Base-by-base conservation (phyloP, 768 basidiomycete species). In the Psilocybe sp. region DNA sequence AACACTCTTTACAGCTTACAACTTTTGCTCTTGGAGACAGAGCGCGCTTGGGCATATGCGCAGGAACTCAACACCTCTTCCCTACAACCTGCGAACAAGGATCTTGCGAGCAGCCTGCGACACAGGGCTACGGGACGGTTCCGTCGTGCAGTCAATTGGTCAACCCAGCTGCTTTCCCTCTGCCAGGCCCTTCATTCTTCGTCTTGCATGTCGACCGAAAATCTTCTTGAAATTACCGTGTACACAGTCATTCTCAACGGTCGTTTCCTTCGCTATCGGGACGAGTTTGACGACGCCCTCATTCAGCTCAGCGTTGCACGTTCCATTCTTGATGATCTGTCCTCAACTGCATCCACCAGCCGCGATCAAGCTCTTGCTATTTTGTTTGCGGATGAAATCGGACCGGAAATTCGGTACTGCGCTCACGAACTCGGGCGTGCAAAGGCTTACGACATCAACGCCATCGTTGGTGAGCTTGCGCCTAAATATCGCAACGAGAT, bases 21-120 rank as follows among this genome's bases (percentile, higher is more conserved):
- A 58, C 77, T 97, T 10, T 70, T 94, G 40, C 76, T 98, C 8
- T 85, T 94, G 60, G 92, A 97, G 64, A 82, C 92, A 8, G 96
- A 98, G 65, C 84, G 96, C 39, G 90, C 92, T 28, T 93, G 93
- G 85, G 84, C 90, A 1, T 84, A 93, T 67, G 85, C 93, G 4
- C 91, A 95, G 65, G 89, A 91, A 46, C 81, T 95, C 39, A 65
- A 73, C 16, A 63, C 75, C 2, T 70, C 77, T 41, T 71, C 84
- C 15, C 62, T 75, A n/a, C 67, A 76, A 45, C 77, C 80, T 45
- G 70, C 73, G 15, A 81, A 81, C 60, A 65, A 76, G 40, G 70
- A 72, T 16, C 74, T 75, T 12, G 74, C 84, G 13, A 72, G 77
- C 23, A 69, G 84, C 13, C 73, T 88, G 51, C 80, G 87, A 39